Evolutionary conservation across 495 filamentous ascomycete species (phyloP), one percentile per base, ranked within the genome.

Genomic region (Penicillium diatomitis): DNA sequence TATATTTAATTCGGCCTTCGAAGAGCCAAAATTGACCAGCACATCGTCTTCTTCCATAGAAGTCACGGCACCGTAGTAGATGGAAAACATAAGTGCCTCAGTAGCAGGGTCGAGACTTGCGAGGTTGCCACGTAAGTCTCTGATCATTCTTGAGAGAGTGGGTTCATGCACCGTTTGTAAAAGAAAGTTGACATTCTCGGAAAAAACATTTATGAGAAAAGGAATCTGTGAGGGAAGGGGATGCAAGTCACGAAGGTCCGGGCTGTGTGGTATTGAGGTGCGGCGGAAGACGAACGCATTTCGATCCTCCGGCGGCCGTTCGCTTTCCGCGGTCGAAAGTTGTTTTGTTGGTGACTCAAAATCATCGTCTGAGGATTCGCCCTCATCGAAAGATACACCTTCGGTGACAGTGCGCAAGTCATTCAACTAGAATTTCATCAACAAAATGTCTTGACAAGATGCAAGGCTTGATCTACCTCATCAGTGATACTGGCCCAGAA

Each of bases 1-100:
- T 12, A 73, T 53, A 50, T 57, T 75, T 29, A 80, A 69, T 4
- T 78, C 68, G 5, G 62, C 46, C 56, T 76, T 79, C 2, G 71
- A 60, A 6, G 59, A 63, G n/a, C 72, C 71, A 48, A 81, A 79
- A 44, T 74, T 76, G 1, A 63, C 58, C 11, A 64, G 39, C 7
- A 78, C 55, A 40, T 81, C 76, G 4, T 78, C 72, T 6, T 78
- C 71, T 20, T 79, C 78, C 73, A 81, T 74, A 0, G 78, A 82
- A 1, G 66, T 71, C 8, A 82, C 57, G 2, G 81, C 71, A 0
- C 77, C 71, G 55, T 81, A 83, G 56, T 80, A 83, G 4, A 83
- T 77, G 0, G 78, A 66, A 57, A 82, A 81, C 58, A 82, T 63
- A 39, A 84, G 56, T 8, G 80, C 77, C 51, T 84, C 75, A 42